Evolutionary conservation across 2,329 filamentous ascomycete genomes (phyloP).

Genomic region (Alternaria gaisen): DNA sequence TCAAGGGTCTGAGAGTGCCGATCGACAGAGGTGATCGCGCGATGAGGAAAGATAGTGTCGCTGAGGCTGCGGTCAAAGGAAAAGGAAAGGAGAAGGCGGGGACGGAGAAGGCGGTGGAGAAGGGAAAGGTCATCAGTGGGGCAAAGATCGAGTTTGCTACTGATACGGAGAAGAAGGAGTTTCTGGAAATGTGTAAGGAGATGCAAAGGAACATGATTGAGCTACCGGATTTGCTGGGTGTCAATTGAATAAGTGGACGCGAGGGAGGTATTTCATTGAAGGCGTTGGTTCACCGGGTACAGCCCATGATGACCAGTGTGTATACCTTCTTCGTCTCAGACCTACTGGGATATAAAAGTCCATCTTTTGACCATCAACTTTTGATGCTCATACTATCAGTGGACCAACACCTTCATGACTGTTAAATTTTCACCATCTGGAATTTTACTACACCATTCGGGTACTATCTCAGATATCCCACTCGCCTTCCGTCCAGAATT

Average conservation of each 20-base stretch:
- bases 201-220: slow-evolving; percentile 51
- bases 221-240: slow-evolving; percentile 50
- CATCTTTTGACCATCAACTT: no score
- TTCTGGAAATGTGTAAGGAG: slow-evolving; percentile 50
- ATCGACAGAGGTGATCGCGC: slow-evolving; percentile 27
- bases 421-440: no score
- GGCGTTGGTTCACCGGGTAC: rapidly evolving
- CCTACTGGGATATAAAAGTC: rapidly evolving
- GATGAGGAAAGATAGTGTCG: slow-evolving; percentile 35
- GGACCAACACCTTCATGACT: no score
- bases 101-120: slow-evolving; percentile 33
- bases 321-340: rapidly evolving
- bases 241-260: slow-evolving; percentile 25
- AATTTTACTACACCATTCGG: background rate
- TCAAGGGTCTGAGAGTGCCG: slow-evolving; percentile 55
- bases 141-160: slow-evolving; percentile 56
- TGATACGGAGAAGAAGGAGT: slow-evolving; percentile 53
- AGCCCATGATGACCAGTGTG: rapidly evolving
- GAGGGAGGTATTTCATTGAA: background rate
- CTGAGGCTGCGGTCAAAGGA: slow-evolving; percentile 3
- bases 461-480: background rate
- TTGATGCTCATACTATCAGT: no score
- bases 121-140: slow-evolving; percentile 53
- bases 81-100: slow-evolving; percentile 21
- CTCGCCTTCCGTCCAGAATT: background rate